A percentile compares a stretch with the other conserved stretches of the same genome.
phyloP scores from a whole-genome alignment of 1,284 basidiomycete species.

The Sanghuangporus weigelae region DNA sequence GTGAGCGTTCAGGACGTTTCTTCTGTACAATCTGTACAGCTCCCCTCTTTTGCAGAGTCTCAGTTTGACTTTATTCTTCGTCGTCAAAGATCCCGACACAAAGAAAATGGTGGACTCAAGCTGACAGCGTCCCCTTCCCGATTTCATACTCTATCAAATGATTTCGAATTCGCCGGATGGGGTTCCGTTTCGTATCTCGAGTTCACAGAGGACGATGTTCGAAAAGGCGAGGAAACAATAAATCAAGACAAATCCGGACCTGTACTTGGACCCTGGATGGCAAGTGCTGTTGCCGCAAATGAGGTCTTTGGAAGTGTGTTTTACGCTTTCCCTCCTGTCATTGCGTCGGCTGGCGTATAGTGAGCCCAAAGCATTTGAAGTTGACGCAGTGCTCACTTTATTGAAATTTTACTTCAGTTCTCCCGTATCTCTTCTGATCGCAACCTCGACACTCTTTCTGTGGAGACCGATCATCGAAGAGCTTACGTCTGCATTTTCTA shows the following conservation, averaged over 20 bases:
- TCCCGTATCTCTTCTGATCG: constrained; percentile 58
- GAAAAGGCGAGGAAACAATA: constrained; percentile 33
- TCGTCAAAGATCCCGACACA: constrained; percentile 38
- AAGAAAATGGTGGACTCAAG: constrained; percentile 38
- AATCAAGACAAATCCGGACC: constrained; percentile 29
- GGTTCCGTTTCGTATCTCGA: constrained; percentile 43
- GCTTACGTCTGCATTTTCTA: constrained; percentile 57
- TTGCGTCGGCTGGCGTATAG: constrained; percentile 54
- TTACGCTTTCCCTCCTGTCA: constrained; percentile 63
- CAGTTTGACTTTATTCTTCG: constrained; percentile 53
- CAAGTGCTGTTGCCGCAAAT: constrained; percentile 61
- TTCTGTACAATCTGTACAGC: constrained; percentile 14
- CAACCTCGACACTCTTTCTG: constrained; percentile 53
- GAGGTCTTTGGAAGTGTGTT: constrained; percentile 66
- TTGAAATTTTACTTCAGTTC: constrained; percentile 37
- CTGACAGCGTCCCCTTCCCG: constrained; percentile 45
- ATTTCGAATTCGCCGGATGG: constrained; percentile 67
- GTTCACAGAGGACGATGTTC: constrained; percentile 33
- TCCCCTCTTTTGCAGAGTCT: constrained; percentile 41
- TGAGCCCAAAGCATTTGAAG: constrained; percentile 26
- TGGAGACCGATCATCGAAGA: constrained; percentile 72
- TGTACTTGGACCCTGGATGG: constrained; percentile 50
- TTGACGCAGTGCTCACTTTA: neutral
- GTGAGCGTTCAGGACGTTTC: neutral
- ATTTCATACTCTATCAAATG: constrained; percentile 56